Base-by-base conservation (phyloP, 176 grass and related monocot genomes). In the Tillandsia leiboldiana region DNA sequence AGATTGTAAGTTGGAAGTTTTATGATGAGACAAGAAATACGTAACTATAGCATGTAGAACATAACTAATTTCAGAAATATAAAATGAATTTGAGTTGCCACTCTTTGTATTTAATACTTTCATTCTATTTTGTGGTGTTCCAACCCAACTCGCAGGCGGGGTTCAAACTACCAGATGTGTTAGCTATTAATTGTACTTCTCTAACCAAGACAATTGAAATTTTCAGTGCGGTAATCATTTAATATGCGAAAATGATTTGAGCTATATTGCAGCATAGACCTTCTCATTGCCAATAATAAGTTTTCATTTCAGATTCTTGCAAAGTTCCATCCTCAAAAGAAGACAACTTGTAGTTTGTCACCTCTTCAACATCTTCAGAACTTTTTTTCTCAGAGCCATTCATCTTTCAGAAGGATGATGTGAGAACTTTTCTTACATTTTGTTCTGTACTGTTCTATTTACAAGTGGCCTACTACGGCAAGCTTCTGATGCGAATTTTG, bases 111-210 rank as follows among this genome's bases (percentile, higher is more conserved):
- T 3, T 29, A 29, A 29, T 29, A 29, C 0, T 59, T 14, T 59
- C n/a, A 22, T 18, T 58, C 20, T 14, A 17, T 18, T 59, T 59
- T 59, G 20, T 59, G 28, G 3, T 59, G n/a, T 59, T 17, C 9
- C 28, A 17, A 59, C 9, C 54, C 20, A 1, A 18, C 20, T 20
- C n/a, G 29, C 70, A 99, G 94, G 73, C 77, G 62, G 77, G 80
- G 56, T 58, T 81, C 77, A 74, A 86, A 77, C 71, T 70, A 73
- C 89, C 84, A 68, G 89, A 99, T 75, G 49, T 65, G 2, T 77
- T 99, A 74, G 63, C 80, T 49, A 90, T 99, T 49, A 99, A 90
- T 78, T 99, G 94, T 75, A 90, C 94, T 58, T 86, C 79, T 84
- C 67, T 99, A 63, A 75, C 72, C 49, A 93, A 65, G 24, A 88